These are phyloP conservation scores for Protostelium mycophagum DNA, from an alignment of 78 protist genomes.

Conservation along the genomic window DNA sequence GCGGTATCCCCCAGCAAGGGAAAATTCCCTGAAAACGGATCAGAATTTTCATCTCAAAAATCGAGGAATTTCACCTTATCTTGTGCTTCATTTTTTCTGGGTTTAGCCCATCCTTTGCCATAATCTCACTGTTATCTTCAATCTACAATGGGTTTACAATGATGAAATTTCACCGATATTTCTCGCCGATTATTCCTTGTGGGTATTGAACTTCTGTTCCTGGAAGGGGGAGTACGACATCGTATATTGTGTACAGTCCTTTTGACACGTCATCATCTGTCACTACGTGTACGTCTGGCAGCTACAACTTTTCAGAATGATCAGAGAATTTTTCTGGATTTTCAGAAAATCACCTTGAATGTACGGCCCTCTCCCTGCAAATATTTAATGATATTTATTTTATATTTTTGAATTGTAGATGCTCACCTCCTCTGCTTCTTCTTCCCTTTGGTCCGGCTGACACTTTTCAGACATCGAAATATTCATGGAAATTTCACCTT, in stretches of 20 bases:
- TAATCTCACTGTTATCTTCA: conserved; percentile 7
- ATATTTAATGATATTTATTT: too few relatives aligned
- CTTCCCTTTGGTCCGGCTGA: background rate
- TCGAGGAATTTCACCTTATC: background rate
- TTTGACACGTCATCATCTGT: conserved; percentile 36
- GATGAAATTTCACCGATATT: background rate
- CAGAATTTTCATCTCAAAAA: background rate
- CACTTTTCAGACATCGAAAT: too few relatives aligned
- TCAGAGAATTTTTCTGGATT: too few relatives aligned
- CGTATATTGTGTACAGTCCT: conserved; percentile 33
- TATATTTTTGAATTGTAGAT: too few relatives aligned
- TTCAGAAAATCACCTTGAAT: too few relatives aligned
- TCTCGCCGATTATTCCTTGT: conserved; percentile 19
- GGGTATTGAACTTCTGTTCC: conserved; percentile 40
- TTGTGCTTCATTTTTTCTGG: background rate
- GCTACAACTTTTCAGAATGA: too few relatives aligned
- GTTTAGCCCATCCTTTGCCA: conserved; percentile 7
- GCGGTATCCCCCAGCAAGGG: conserved; percentile 50
- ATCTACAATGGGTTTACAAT: background rate
- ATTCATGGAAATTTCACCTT: too few relatives aligned
- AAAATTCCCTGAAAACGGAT: background rate
- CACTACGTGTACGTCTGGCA: conserved; percentile 20
- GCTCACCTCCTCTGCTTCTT: background rate
- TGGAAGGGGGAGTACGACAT: conserved; percentile 75
- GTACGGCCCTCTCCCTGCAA: too few relatives aligned